Base-by-base conservation (phyloP, 805 yeast species). In the Jamesozyma lodderae region DNA sequence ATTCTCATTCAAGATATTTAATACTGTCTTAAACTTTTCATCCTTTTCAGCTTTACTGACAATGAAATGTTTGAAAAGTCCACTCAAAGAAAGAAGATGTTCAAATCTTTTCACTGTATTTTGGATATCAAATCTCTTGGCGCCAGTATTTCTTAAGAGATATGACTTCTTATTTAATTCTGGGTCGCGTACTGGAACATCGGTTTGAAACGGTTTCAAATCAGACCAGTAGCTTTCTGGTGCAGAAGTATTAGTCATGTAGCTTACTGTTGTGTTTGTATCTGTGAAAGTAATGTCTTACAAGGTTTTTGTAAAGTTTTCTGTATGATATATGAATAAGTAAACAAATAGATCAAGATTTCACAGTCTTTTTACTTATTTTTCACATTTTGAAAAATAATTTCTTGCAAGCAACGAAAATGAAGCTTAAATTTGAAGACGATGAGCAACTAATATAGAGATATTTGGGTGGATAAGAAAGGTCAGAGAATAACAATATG, bases 71-170 rank as follows among this genome's bases (percentile, higher is more conserved):
- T 73, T 69, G 60, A 81, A 81, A 36, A 81, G 61, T 14, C 72
- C 73, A 4, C 87, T 79, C 39, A 81, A 60, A 0, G 83, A 79
- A 31, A 81, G 55, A 26, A 81, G 62, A 56, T 81, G 78, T 47
- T 73, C 73, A 63, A 80, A 81, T 47, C 88, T 64, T 49, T 76
- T 73, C 7, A 79, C 74, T 0, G 86, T 79, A 29, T 72, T 77
- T 36, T 70, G 70, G 2, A 73, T 67, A 51, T 77, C 71, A 52
- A 78, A 72, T 26, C 57, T 57, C 11, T 46, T 43, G 25, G 47
- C 35, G 6, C 44, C 46, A 7, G 45, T 40, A 33, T 53, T 52
- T 26, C 45, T 45, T 26, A 59, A 27, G 24, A 60, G 44, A 40
- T 59, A 60, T 17, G 46, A 43, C 31, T 47, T 31, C 36, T 51